These are phyloP conservation scores for Mucor racemosus DNA, from an alignment of 371 early-diverging fungal species.

Conservation along the genomic window DNA sequence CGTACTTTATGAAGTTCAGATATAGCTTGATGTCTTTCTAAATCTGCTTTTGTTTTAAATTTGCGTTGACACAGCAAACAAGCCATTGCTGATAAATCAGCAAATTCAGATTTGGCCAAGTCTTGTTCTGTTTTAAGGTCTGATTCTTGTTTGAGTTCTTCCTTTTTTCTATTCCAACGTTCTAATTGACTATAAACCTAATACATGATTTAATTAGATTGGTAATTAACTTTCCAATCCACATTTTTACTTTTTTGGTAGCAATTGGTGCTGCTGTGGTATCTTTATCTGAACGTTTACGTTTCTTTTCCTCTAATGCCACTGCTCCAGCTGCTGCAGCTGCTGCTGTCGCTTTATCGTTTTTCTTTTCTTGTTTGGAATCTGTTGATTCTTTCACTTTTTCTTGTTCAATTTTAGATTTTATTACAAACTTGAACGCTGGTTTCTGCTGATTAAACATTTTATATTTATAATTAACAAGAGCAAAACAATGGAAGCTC, in stretches of 20 bases:
- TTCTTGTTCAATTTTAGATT: constrained; percentile 31
- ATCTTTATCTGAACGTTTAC: constrained; percentile 39
- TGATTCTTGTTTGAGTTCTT: constrained; percentile 25
- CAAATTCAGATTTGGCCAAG: constrained; percentile 43
- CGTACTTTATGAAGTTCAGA: constrained; percentile 74
- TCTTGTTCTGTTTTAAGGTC: constrained; percentile 27
- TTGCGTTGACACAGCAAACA: constrained; percentile 76
- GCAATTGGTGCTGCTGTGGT: constrained; percentile 31
- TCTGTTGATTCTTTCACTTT: background rate
- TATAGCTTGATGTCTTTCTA: constrained; percentile 62
- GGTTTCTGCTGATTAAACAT: constrained; percentile 50
- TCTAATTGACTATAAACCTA: constrained; percentile 59
- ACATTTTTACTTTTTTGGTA: constrained; percentile 39
- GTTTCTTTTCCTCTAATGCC: constrained; percentile 32
- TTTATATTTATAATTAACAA: background rate
- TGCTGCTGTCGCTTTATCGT: background rate
- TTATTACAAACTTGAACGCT: constrained; percentile 50
- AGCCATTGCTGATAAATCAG: constrained; percentile 55
- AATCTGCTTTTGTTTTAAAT: constrained; percentile 60
- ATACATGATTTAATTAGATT: background rate
- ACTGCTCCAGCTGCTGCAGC: background rate
- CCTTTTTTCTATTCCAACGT: constrained; percentile 27
- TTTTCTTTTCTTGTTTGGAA: no score
- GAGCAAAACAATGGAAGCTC: no score
- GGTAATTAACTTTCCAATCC: background rate